These are phyloP conservation scores for Mucor mucedo DNA, from an alignment of 371 early-diverging fungal species.

Conservation along the genomic window DNA sequence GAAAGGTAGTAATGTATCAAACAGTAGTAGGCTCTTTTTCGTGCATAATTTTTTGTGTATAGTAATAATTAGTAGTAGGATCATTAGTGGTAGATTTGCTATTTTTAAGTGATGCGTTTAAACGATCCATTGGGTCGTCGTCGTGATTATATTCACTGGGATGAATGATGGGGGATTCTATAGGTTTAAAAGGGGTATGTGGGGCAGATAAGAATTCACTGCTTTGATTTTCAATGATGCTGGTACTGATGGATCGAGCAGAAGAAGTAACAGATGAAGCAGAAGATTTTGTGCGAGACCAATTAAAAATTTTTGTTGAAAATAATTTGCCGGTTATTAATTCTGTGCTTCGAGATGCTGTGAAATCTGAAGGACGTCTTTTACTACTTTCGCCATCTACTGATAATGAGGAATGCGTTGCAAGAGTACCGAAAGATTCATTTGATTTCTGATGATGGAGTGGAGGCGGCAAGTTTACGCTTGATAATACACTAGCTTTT, in stretches of 20 bases:
- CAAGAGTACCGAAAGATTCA: constrained; percentile 24
- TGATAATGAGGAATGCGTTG: neutral
- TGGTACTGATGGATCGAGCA: constrained; percentile 1
- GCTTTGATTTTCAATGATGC: neutral
- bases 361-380: constrained; percentile 17
- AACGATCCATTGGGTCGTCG: neutral
- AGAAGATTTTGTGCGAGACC: constrained; percentile 6
- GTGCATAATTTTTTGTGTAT: neutral
- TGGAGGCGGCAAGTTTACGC: neutral
- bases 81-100: neutral
- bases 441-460: constrained; percentile 16
- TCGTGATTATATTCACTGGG: constrained; percentile 46
- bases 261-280: constrained; percentile 18
- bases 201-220: neutral
- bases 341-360: constrained; percentile 12
- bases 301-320: constrained; percentile 8
- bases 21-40: neutral
- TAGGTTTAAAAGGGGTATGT: constrained; percentile 11
- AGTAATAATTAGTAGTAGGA: constrained; percentile 10
- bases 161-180: constrained; percentile 40
- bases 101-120: neutral
- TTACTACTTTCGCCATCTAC: neutral
- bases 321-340: neutral
- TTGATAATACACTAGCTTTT: neutral
- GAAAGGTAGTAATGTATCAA: neutral